phyloP scores from a whole-genome alignment of 2,329 filamentous ascomycete species.

The Intubia oerlemansii region DNA sequence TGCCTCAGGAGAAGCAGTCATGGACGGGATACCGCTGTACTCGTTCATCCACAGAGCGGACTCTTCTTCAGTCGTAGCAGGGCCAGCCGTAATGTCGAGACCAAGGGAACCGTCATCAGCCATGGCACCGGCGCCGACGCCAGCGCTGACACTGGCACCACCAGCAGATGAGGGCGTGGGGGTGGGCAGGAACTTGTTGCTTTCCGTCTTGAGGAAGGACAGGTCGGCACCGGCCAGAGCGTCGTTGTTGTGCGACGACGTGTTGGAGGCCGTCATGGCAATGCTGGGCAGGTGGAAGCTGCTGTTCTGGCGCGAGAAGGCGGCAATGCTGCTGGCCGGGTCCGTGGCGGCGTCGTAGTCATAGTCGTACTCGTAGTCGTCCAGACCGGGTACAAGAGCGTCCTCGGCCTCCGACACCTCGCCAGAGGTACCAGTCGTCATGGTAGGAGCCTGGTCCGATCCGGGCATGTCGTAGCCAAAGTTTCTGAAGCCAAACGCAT shows the following conservation, averaged over 20 bases:
- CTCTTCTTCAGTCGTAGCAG: conserved; percentile 23
- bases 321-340: conserved; percentile 14
- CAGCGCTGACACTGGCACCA: conserved; percentile 18
- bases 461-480: conserved; percentile 32
- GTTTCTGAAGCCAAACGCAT: too few species aligned
- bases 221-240: conserved; percentile 35
- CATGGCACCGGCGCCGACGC: too few species aligned
- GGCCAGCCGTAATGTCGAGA: neutral
- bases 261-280: conserved; percentile 14
- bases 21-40: conserved; percentile 14
- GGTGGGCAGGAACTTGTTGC: conserved; percentile 22
- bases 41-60: conserved; percentile 26
- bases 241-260: conserved; percentile 22
- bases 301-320: conserved; percentile 25
- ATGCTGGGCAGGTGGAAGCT: conserved; percentile 23
- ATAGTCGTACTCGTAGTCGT: conserved; percentile 18
- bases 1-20: conserved; percentile 14
- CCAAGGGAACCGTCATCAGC: neutral
- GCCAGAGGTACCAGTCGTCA: conserved; percentile 40
- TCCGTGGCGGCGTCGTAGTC: conserved; percentile 9
- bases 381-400: conserved; percentile 20
- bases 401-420: conserved; percentile 49
- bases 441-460: conserved; percentile 30
- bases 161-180: too few species aligned
- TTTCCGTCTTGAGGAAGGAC: conserved; percentile 24